These are phyloP conservation scores for Coemansia sp. DNA, from an alignment of 192 early-diverging fungal genomes.

Conservation along the genomic window DNA sequence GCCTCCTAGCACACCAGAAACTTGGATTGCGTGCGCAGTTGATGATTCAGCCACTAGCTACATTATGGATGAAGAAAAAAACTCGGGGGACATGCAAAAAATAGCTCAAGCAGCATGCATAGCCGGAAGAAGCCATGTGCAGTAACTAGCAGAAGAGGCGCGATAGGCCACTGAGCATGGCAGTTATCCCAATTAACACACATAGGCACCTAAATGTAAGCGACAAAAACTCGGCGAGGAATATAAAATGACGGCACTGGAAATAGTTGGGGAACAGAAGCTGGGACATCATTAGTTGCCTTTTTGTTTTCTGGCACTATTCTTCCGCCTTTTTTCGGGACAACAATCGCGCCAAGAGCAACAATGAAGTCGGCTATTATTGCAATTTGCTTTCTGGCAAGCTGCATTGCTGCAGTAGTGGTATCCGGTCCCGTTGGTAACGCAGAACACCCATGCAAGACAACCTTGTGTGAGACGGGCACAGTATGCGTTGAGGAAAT, in stretches of 20 bases:
- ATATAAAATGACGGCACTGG: neutral
- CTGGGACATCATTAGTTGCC: neutral
- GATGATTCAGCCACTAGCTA: neutral
- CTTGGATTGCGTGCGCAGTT: neutral
- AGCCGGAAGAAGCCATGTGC: neutral
- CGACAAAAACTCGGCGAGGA: neutral
- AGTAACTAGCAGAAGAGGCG: neutral
- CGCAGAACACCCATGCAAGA: conserved; percentile 17
- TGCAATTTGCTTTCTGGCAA: neutral
- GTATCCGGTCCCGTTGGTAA: neutral
- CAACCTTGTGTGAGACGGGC: conserved; percentile 1
- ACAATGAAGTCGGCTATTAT: conserved; percentile 13
- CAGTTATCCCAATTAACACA: neutral
- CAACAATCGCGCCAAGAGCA: neutral
- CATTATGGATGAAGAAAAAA: neutral
- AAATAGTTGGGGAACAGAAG: neutral
- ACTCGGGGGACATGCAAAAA: neutral
- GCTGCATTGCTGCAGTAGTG: neutral
- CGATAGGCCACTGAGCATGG: neutral
- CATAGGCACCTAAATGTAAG: neutral
- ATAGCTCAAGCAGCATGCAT: neutral
- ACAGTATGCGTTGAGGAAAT: conserved; percentile 22
- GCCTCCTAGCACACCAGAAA: neutral
- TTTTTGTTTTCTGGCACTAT: neutral
- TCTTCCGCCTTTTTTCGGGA: neutral